Evolutionary conservation across 441 rosid species (phyloP).

Genomic region (Corymbia citriodora): DNA sequence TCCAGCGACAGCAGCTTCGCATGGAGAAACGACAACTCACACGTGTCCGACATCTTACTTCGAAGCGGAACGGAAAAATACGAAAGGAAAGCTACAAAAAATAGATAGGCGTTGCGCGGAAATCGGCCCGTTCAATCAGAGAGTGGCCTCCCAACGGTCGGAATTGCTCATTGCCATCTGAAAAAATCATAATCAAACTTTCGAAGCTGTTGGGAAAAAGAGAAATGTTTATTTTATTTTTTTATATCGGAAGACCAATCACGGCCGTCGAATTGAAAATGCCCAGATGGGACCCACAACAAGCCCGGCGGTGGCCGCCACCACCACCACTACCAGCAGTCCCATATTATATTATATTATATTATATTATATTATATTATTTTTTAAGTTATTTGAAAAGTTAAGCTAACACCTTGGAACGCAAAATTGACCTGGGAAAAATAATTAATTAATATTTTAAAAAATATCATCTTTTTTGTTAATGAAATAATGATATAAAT

Average conservation of each 20-base stretch:
- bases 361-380: background rate
- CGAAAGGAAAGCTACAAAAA: background rate
- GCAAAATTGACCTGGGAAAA: background rate
- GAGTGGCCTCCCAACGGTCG: background rate
- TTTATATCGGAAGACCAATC: background rate
- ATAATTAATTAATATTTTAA: background rate
- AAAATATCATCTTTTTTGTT: too few species aligned
- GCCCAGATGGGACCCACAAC: background rate
- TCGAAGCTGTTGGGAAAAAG: background rate
- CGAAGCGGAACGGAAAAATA: background rate
- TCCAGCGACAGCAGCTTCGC: background rate
- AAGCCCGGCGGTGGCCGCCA: background rate
- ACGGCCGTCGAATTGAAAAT: background rate
- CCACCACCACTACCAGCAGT: too few species aligned
- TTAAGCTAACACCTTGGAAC: background rate
- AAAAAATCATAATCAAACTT: background rate
- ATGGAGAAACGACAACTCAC: background rate
- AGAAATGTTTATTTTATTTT: fast-evolving
- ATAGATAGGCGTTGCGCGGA: background rate
- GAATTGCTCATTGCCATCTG: background rate
- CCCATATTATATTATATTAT: background rate
- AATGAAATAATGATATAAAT: too few species aligned
- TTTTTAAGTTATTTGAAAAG: background rate
- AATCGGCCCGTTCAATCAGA: background rate
- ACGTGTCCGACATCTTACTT: background rate